These are phyloP conservation scores for Stephania japonica DNA, from an alignment of 164 flowering plant genomes.

Conservation along the genomic window DNA sequence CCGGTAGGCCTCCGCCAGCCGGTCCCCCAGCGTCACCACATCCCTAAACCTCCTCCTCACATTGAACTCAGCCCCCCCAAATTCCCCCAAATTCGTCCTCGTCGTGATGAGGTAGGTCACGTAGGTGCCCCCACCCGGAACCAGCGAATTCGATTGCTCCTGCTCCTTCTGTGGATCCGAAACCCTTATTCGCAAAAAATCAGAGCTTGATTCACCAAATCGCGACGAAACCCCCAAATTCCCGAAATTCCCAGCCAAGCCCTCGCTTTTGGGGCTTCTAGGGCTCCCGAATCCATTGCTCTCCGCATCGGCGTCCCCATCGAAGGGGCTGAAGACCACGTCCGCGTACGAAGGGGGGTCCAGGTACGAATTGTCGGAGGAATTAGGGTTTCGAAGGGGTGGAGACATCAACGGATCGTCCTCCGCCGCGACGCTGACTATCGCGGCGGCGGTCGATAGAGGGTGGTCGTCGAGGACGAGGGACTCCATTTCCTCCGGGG, in stretches of 20 bases:
- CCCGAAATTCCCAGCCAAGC: slow-evolving; percentile 1
- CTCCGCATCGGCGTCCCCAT: slow-evolving; percentile 12
- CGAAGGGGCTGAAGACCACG: slow-evolving; percentile 41
- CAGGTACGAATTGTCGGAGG: slow-evolving; percentile 20
- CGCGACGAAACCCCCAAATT: slow-evolving; percentile 18
- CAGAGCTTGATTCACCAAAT: slow-evolving; percentile 32
- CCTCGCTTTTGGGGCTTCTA: slow-evolving; percentile 16
- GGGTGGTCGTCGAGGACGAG: slow-evolving; percentile 56
- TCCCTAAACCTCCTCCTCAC: slow-evolving; percentile 77
- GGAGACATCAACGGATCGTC: slow-evolving; percentile 20
- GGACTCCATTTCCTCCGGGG: slow-evolving; percentile 63
- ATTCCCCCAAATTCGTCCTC: slow-evolving; percentile 56
- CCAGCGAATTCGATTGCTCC: slow-evolving; percentile 58
- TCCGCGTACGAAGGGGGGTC: slow-evolving; percentile 46
- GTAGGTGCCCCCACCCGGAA: slow-evolving; percentile 66
- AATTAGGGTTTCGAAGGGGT: slow-evolving; percentile 18
- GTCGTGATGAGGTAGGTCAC: slow-evolving; percentile 72
- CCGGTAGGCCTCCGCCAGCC: slow-evolving; percentile 66
- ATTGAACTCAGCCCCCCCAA: slow-evolving; percentile 55
- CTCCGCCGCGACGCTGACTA: neutral
- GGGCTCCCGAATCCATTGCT: slow-evolving; percentile 25
- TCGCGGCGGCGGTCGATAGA: slow-evolving; percentile 10
- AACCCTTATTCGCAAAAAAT: slow-evolving; percentile 59
- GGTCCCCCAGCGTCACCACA: slow-evolving; percentile 69
- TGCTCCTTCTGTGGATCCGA: slow-evolving; percentile 78